Percentiles rank a stretch among this genome's conserved stretches.
Evolutionary conservation across 2,329 filamentous ascomycete species (phyloP).

Genomic region (Scytalidium lignicola): DNA sequence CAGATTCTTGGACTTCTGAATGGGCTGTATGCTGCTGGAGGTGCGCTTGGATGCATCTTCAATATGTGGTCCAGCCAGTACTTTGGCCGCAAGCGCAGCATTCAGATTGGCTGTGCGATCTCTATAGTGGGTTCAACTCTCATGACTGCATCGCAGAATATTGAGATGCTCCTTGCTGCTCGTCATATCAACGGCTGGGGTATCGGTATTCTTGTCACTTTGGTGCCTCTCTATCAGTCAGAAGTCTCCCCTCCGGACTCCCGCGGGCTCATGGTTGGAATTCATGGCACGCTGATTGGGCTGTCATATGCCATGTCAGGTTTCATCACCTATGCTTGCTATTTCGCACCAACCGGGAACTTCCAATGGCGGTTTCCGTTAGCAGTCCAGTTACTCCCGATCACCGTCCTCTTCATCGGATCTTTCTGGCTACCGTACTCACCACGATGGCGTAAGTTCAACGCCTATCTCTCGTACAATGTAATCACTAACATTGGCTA

Average conservation of each 20-base stretch:
- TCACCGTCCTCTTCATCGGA: too few relatives aligned
- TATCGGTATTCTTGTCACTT: slow-evolving; percentile 60
- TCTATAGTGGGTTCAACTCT: slow-evolving; percentile 60
- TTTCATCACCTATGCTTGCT: too few relatives aligned
- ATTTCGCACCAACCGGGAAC: too few relatives aligned
- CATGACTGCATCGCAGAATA: slow-evolving; percentile 52
- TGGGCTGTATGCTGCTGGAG: slow-evolving; percentile 43
- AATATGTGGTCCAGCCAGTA: slow-evolving; percentile 44
- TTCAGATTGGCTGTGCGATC: slow-evolving; percentile 43
- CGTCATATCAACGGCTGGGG: slow-evolving; percentile 58
- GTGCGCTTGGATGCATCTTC: slow-evolving; percentile 40
- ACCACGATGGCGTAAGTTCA: too few relatives aligned
- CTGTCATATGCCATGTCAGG: too few relatives aligned
- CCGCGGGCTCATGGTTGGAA: slow-evolving; percentile 62
- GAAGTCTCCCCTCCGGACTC: slow-evolving; percentile 53
- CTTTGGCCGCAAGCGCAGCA: slow-evolving; percentile 39
- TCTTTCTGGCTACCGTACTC: too few relatives aligned
- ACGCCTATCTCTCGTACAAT: too few relatives aligned
- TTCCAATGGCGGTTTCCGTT: too few relatives aligned
- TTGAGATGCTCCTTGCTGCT: slow-evolving; percentile 47
- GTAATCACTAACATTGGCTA: too few relatives aligned
- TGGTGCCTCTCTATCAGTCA: slow-evolving; percentile 62
- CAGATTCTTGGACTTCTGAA: slow-evolving; percentile 44
- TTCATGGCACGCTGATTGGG: too few relatives aligned
- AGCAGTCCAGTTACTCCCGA: too few relatives aligned